Evolutionary conservation across 1,284 basidiomycete genomes (phyloP), one percentile per base, ranked within the genome.

Genomic region (Exsudoporus floridanus): DNA sequence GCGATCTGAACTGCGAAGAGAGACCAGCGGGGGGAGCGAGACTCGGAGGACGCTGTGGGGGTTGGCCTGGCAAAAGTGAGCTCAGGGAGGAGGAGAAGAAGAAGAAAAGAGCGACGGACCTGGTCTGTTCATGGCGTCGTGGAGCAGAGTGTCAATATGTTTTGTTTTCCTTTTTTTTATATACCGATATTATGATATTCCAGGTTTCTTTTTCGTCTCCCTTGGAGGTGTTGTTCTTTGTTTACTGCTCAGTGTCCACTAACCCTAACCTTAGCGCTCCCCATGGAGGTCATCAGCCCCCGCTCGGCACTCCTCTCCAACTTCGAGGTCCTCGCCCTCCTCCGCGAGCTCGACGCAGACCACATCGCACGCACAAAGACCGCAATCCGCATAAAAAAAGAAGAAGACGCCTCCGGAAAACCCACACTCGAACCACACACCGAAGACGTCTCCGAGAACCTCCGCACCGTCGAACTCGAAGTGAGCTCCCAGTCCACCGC

Each of bases 381-480:
- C 5, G 77, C 84, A 8, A 62, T 84, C 5, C 79, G 83, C 44
- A 77, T 88, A 45, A 88, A 90, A 68, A 88, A 88, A 55, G 86
- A 89, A 61, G 81, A 88, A 50, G 84, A 84, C 53, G 68, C 73
- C 8, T 63, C 71, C 9, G 76, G 73, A 43, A 57, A 66, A 61
- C 54, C 57, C 16, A 63, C 65, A 16, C 68, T 66, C 58, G 70
- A 69, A 51, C 55, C 73, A 49, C 67, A 75, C 59, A 66, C 74
- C 48, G 77, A 80, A 37, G 81, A 84, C 53, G 76, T 87, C 33
- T 80, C 81, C 57, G 84, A 94, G 65, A 95, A 97, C 65, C 65
- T 97, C 52, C 78, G 93, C 49, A 96, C 93, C 13, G 79, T 96
- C 37, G 90, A 94, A 66, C 86, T 94, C 56, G 90, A 97, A 80